phyloP scores from a whole-genome alignment of 768 basidiomycete species.

The Pleurotus eryngii region DNA sequence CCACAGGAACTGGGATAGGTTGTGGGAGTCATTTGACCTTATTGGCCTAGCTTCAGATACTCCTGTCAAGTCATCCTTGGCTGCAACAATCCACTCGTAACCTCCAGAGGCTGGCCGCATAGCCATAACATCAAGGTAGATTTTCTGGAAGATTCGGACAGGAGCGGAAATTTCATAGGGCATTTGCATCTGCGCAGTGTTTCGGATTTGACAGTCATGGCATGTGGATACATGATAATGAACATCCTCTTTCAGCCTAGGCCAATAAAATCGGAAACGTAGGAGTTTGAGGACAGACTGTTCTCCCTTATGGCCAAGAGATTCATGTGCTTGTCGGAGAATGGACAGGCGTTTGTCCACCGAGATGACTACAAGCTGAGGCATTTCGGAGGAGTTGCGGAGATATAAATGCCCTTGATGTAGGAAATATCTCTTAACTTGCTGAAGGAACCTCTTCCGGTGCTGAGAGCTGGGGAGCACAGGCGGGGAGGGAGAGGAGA shows the following conservation, averaged over 20 bases:
- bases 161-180: conserved; percentile 12
- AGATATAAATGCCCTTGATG: conserved; percentile 12
- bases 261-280: conserved; percentile 23
- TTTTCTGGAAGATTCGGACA: conserved; percentile 14
- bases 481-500: conserved; percentile 11
- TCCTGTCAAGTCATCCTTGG: conserved; percentile 26
- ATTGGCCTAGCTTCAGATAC: conserved; percentile 26
- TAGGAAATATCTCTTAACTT: conserved; percentile 12
- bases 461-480: background rate
- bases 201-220: conserved; percentile 21
- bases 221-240: conserved; percentile 22
- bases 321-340: conserved; percentile 19
- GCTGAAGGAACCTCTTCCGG: conserved; percentile 8
- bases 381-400: conserved; percentile 1
- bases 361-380: conserved; percentile 14
- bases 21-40: conserved; percentile 4
- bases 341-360: conserved; percentile 7
- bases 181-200: conserved; percentile 11
- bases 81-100: conserved; percentile 20
- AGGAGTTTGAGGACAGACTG: conserved; percentile 14
- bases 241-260: conserved; percentile 18
- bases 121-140: conserved; percentile 24
- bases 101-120: conserved; percentile 19
- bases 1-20: conserved; percentile 26
- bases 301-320: conserved; percentile 20